These are phyloP conservation scores for Cladosporium sp. DNA, from an alignment of 2,329 filamentous ascomycete genomes.

Conservation along the genomic window DNA sequence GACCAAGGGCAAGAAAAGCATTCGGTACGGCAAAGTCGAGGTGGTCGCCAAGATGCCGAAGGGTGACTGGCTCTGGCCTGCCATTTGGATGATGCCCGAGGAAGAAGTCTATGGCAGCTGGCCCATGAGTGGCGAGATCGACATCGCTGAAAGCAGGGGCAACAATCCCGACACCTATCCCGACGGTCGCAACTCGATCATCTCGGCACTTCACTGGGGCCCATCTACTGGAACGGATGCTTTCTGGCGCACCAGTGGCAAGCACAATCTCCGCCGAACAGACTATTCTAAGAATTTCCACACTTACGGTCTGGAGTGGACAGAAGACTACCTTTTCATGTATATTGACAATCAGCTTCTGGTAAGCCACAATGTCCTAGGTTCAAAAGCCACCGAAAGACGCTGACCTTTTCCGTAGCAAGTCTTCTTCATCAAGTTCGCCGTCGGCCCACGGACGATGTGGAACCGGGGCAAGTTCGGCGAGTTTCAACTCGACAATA, in stretches of 20 bases:
- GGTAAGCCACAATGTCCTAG: background rate
- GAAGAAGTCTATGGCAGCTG: constrained; percentile 64
- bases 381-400: background rate
- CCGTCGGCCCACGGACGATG: constrained; percentile 17
- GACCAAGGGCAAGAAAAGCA: constrained; percentile 60
- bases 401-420: constrained; percentile 35
- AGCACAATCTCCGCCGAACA: constrained; percentile 64
- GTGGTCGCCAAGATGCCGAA: constrained; percentile 66
- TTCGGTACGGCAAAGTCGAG: constrained; percentile 73
- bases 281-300: constrained; percentile 63
- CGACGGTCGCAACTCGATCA: constrained; percentile 73
- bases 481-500: constrained; percentile 17
- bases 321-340: constrained; percentile 75
- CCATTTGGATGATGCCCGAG: constrained; percentile 78
- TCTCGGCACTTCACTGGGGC: constrained; percentile 71
- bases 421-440: constrained; percentile 60
- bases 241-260: constrained; percentile 75
- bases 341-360: constrained; percentile 74
- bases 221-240: constrained; percentile 63
- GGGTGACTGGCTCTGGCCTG: constrained; percentile 81
- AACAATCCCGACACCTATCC: constrained; percentile 57
- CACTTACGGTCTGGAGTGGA: constrained; percentile 76
- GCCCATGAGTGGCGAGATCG: constrained; percentile 73
- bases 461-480: constrained; percentile 27
- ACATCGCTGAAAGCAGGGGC: constrained; percentile 69